Evolutionary conservation across 768 basidiomycete species (phyloP), one percentile per base, ranked within the genome.

Genomic region (Boletus vermiculosoides): DNA sequence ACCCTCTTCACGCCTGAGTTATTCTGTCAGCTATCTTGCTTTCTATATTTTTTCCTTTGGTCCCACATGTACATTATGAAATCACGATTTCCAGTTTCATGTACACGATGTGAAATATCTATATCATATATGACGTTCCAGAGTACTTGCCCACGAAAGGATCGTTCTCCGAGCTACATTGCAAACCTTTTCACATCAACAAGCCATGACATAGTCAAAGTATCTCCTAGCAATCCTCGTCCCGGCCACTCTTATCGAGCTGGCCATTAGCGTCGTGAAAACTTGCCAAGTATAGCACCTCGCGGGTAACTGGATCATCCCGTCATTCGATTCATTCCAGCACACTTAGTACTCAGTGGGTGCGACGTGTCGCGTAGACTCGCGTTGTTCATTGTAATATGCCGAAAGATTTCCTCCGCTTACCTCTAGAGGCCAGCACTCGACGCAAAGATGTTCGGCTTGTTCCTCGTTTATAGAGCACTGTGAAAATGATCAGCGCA

Each of bases 61-160:
- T 45, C 39, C 23, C 16, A 41, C 30, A 40, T 52, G 11, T 40
- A 40, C 10, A 5, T 22, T 34, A 45, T 45, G 42, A 28, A 15
- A 12, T 50, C 46, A 22, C 34, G 34, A 42, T 45, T 16, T 34
- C 20, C 10, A 44, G 25, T 46, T 9, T 47, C 47, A 49, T 41
- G 48, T 61, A 57, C 33, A 25, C 37, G 42, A 2, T 60, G 45
- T 36, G 62, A 25, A 52, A n/a, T n/a, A n/a, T n/a, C n/a, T n/a
- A n/a, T n/a, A n/a, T n/a, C n/a, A n/a, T n/a, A 34, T 16, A 44
- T 11, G 50, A 65, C 34, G 22, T 20, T 41, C 6, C 11, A 8
- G 47, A 5, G 20, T 52, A 33, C 11, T 39, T 50, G 48, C 31
- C 31, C 7, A 36, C 4, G 5, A 34, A 18, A 16, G 31, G 18